These are phyloP conservation scores for Diplodia sapinea DNA, from an alignment of 2,329 filamentous ascomycete genomes.

Conservation along the genomic window DNA sequence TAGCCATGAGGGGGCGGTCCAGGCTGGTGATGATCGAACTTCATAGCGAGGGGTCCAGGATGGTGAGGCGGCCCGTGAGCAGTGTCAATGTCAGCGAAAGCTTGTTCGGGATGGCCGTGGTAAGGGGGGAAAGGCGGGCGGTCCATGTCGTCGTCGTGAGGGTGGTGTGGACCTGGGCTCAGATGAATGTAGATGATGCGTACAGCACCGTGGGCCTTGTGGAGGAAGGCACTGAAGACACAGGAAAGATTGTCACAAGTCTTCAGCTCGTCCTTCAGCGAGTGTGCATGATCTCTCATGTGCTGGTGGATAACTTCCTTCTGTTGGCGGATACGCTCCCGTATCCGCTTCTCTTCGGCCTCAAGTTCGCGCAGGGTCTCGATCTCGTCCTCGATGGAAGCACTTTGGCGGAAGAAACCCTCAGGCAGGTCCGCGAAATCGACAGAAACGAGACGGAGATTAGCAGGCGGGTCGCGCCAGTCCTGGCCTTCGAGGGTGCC, in stretches of 20 bases:
- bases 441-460: slow-evolving; percentile 41
- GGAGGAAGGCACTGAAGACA: slow-evolving; percentile 48
- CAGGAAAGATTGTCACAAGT: slow-evolving; percentile 53
- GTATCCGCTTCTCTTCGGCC: slow-evolving; percentile 46
- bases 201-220: slow-evolving; percentile 46
- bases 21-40: slow-evolving; percentile 26
- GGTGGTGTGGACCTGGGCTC: slow-evolving; percentile 37
- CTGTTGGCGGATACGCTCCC: slow-evolving; percentile 46
- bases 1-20: slow-evolving; percentile 31
- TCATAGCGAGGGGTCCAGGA: slow-evolving; percentile 11
- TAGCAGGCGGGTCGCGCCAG: slow-evolving; percentile 47
- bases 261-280: slow-evolving; percentile 48
- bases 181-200: slow-evolving; percentile 41
- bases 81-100: slow-evolving; percentile 25
- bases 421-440: slow-evolving; percentile 31
- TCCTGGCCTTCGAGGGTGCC: slow-evolving; percentile 40
- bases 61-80: neutral
- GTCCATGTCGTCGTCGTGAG: slow-evolving; percentile 30
- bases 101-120: slow-evolving; percentile 36
- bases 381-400: slow-evolving; percentile 48
- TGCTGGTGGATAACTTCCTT: slow-evolving; percentile 44
- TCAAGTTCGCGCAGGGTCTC: slow-evolving; percentile 50
- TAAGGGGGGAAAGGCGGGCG: slow-evolving; percentile 36
- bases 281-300: slow-evolving; percentile 40
- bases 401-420: slow-evolving; percentile 24